Conservation (phyloP, 106 monocot species). For the Dendrobium nobile region DNA sequence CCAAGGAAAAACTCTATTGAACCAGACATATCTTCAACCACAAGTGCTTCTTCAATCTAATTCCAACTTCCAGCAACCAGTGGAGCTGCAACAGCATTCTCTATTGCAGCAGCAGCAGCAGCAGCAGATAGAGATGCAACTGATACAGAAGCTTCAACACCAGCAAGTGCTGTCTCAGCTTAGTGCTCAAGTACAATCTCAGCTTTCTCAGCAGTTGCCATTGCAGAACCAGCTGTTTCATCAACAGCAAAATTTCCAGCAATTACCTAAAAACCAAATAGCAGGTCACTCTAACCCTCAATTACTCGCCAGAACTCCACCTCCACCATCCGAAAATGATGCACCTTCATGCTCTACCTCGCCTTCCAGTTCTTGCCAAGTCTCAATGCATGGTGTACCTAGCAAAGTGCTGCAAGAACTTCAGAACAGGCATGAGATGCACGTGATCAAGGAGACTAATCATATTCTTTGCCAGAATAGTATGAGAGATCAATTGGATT, state of each 20-base stretch:
- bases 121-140: slow-evolving; percentile 53
- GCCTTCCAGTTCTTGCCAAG: slow-evolving; percentile 23
- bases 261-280: slow-evolving; percentile 6
- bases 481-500: slow-evolving; percentile 55
- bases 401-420: slow-evolving; percentile 42
- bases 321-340: slow-evolving; percentile 16
- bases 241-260: slow-evolving; percentile 15
- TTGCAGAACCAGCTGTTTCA: not conserved
- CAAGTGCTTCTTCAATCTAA: slow-evolving; percentile 20
- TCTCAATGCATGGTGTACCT: slow-evolving; percentile 21
- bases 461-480: slow-evolving; percentile 16
- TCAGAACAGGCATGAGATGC: slow-evolving; percentile 43
- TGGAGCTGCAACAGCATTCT: slow-evolving; percentile 38
- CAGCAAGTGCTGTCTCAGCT: slow-evolving; percentile 71
- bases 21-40: slow-evolving; percentile 16
- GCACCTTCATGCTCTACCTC: slow-evolving; percentile 44
- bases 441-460: slow-evolving; percentile 32
- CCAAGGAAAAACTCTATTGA: slow-evolving; percentile 14
- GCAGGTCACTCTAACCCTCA: slow-evolving; percentile 21
- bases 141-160: slow-evolving; percentile 72
- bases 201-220: slow-evolving; percentile 29
- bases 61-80: slow-evolving; percentile 39
- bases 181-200: slow-evolving; percentile 41
- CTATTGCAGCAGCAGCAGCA: slow-evolving; percentile 18
- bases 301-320: slow-evolving; percentile 26